phyloP scores from a whole-genome alignment of 768 basidiomycete genomes.

The Leccinum subtestaceum region DNA sequence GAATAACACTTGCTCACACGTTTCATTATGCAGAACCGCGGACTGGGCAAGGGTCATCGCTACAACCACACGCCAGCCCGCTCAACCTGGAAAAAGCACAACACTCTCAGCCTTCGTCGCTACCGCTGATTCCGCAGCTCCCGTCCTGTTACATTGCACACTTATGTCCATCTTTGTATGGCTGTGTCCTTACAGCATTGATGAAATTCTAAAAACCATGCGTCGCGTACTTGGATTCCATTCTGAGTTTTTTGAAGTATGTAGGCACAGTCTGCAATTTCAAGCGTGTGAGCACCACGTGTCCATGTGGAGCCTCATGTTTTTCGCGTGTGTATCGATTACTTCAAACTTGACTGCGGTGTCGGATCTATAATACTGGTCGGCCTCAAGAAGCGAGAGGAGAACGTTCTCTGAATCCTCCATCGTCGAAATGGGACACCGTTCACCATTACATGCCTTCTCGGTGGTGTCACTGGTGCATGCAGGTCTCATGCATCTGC shows the following conservation, averaged over 20 bases:
- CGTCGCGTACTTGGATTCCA: background rate
- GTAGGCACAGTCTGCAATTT: background rate
- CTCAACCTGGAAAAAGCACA: constrained; percentile 97
- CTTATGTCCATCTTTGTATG: constrained; percentile 29
- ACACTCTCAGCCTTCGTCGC: constrained; percentile 89
- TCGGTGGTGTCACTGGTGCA: constrained; percentile 13
- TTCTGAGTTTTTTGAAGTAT: background rate
- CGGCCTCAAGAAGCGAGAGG: background rate
- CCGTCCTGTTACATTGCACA: constrained; percentile 11
- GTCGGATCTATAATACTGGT: background rate
- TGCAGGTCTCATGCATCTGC: constrained; percentile 8
- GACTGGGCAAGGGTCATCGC: constrained; percentile 91
- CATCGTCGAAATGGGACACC: constrained; percentile 15
- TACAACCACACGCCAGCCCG: constrained; percentile 91
- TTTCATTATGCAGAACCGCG: constrained; percentile 69
- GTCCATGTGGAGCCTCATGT: constrained; percentile 16
- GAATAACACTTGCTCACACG: background rate
- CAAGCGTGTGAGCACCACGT: background rate
- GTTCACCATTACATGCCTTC: constrained; percentile 14
- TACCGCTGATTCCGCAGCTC: constrained; percentile 56
- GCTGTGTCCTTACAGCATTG: constrained; percentile 14
- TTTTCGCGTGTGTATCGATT: constrained; percentile 16
- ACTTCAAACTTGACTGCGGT: constrained; percentile 13
- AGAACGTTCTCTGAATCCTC: constrained; percentile 6
- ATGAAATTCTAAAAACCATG: constrained; percentile 11